phyloP scores from a whole-genome alignment of 768 basidiomycete species.

The Collybia nuda region DNA sequence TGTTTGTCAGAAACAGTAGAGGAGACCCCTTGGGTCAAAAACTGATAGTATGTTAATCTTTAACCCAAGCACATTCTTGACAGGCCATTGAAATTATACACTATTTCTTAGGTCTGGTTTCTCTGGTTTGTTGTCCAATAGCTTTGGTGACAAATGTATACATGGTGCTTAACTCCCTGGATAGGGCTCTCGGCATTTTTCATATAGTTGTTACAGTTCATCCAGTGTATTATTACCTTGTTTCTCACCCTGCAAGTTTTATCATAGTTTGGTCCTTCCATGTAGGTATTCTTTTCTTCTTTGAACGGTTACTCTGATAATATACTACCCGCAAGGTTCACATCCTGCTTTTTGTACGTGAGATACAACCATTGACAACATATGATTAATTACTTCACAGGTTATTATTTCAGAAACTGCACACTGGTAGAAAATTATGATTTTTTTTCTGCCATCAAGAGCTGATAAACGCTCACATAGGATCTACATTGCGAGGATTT shows the following conservation, averaged over 20 bases:
- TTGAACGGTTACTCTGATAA: background rate
- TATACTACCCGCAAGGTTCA: background rate
- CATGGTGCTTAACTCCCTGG: background rate
- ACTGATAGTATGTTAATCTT: too few species aligned
- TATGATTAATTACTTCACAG: background rate
- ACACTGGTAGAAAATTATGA: too few species aligned
- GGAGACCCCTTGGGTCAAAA: too few species aligned
- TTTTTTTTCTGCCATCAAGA: too few species aligned
- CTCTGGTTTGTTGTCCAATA: background rate
- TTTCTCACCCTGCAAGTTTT: background rate
- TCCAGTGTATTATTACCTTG: constrained; percentile 2
- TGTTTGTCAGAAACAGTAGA: too few species aligned
- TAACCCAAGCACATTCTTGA: too few species aligned
- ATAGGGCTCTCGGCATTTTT: constrained; percentile 1
- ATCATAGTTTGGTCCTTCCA: background rate
- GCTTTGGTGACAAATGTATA: background rate
- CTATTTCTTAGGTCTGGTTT: background rate
- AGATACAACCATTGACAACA: too few species aligned
- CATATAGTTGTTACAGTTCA: background rate
- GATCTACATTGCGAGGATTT: constrained; percentile 1
- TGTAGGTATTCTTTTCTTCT: background rate
- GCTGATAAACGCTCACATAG: background rate
- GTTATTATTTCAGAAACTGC: background rate
- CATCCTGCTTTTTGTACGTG: background rate
- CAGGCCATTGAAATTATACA: too few species aligned